These are phyloP conservation scores for Haplosporangium sp. DNA, from an alignment of 371 early-diverging fungal genomes.

Conservation along the genomic window DNA sequence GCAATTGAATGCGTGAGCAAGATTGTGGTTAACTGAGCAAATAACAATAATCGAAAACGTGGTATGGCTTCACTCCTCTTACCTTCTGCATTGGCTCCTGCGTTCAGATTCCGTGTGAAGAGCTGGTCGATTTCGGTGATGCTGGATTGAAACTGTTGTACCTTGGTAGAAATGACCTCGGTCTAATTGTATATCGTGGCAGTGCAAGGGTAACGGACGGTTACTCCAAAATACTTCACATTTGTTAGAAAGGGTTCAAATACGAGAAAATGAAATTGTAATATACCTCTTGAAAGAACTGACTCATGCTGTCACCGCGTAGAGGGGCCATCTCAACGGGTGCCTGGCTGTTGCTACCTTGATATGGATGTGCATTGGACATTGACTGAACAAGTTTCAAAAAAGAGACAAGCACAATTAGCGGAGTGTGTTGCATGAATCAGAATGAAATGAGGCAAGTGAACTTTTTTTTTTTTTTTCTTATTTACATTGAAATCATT, in stretches of 20 bases:
- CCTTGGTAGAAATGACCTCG: constrained; percentile 47
- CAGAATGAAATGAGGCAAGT: background rate
- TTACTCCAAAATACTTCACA: too few species aligned
- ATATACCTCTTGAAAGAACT: constrained; percentile 50
- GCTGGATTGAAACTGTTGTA: constrained; percentile 38
- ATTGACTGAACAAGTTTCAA: constrained; percentile 5
- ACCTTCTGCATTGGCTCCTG: constrained; percentile 17
- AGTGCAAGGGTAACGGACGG: background rate
- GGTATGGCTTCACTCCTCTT: background rate
- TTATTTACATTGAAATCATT: constrained; percentile 39
- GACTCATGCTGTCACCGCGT: constrained; percentile 31
- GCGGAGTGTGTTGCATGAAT: background rate
- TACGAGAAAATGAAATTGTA: background rate
- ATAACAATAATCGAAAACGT: background rate
- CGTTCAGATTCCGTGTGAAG: constrained; percentile 28
- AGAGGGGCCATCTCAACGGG: constrained; percentile 46
- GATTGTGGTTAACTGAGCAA: background rate
- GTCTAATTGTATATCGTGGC: constrained; percentile 19
- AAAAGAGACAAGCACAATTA: background rate
- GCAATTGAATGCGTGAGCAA: background rate
- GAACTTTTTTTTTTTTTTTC: background rate
- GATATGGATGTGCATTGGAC: constrained; percentile 14
- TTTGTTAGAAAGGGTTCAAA: too few species aligned
- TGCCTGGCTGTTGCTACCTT: constrained; percentile 6
- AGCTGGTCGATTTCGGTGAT: constrained; percentile 45